Evolutionary conservation across 176 grass and related monocot genomes (phyloP).

Genomic region (Rhynchospora tenuis): DNA sequence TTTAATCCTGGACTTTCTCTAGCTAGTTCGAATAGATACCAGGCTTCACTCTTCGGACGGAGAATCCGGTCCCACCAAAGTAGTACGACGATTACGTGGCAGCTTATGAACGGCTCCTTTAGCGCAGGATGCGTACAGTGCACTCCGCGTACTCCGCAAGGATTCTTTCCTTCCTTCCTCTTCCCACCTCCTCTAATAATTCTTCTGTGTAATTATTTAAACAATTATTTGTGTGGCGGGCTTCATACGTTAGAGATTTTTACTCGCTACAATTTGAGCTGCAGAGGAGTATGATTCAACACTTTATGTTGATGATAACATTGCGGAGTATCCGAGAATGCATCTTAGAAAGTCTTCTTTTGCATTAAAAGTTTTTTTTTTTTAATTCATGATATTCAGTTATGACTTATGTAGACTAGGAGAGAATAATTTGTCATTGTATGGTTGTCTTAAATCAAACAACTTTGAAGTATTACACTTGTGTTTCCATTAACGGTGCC

Average conservation of each 20-base stretch:
- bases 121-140: background rate
- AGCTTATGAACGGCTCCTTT: background rate
- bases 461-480: background rate
- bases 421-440: background rate
- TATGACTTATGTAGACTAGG: no score
- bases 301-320: background rate
- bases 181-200: background rate
- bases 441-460: background rate
- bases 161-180: slow-evolving; percentile 6
- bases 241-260: background rate
- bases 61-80: background rate
- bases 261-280: background rate
- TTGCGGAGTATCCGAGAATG: background rate
- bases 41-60: background rate
- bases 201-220: background rate
- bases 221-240: background rate
- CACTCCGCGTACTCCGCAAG: slow-evolving; percentile 2
- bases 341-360: background rate
- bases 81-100: background rate
- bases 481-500: background rate
- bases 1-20: background rate
- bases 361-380: background rate
- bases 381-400: no score
- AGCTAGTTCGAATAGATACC: background rate
- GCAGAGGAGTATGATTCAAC: background rate